Conservation (phyloP, 306 rosid species). For the Ormosia semicastrata region DNA sequence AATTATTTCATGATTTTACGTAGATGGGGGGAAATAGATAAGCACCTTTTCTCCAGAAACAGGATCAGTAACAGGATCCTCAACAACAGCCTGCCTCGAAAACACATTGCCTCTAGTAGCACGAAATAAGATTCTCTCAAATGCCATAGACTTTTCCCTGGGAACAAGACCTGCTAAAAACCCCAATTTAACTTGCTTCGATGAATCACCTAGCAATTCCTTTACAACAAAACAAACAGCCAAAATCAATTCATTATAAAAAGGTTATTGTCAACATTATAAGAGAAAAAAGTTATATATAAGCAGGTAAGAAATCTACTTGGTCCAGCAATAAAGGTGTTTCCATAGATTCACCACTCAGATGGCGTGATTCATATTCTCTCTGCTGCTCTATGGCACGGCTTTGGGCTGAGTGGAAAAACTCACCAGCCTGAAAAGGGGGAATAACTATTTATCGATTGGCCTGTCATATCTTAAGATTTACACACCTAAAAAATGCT, state of each 20-base stretch:
- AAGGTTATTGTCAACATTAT: slow-evolving; percentile 4
- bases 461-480: background rate
- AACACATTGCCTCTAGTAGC: slow-evolving; percentile 93
- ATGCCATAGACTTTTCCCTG: slow-evolving; percentile 73
- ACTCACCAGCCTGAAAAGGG: slow-evolving; percentile 70
- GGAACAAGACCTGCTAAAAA: slow-evolving; percentile 84
- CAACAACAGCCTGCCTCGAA: slow-evolving; percentile 70
- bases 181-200: slow-evolving; percentile 78
- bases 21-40: background rate
- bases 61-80: slow-evolving; percentile 72
- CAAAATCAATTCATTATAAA: slow-evolving; percentile 15
- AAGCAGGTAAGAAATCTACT: slow-evolving; percentile 42
- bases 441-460: slow-evolving; percentile 15
- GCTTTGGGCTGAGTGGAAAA: slow-evolving; percentile 67
- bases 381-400: slow-evolving; percentile 66
- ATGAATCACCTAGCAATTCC: slow-evolving; percentile 68
- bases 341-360: slow-evolving; percentile 64
- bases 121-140: slow-evolving; percentile 85
- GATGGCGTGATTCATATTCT: slow-evolving; percentile 51
- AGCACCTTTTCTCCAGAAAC: slow-evolving; percentile 87
- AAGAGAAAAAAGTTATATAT: slow-evolving; percentile 9
- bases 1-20: slow-evolving; percentile 9
- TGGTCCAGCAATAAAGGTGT: slow-evolving; percentile 67
- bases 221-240: slow-evolving; percentile 40
- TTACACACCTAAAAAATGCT: slow-evolving; percentile 17